These are phyloP conservation scores for Coelastrella sp. DNA, from an alignment of 139 green algal species.

Conservation along the genomic window DNA sequence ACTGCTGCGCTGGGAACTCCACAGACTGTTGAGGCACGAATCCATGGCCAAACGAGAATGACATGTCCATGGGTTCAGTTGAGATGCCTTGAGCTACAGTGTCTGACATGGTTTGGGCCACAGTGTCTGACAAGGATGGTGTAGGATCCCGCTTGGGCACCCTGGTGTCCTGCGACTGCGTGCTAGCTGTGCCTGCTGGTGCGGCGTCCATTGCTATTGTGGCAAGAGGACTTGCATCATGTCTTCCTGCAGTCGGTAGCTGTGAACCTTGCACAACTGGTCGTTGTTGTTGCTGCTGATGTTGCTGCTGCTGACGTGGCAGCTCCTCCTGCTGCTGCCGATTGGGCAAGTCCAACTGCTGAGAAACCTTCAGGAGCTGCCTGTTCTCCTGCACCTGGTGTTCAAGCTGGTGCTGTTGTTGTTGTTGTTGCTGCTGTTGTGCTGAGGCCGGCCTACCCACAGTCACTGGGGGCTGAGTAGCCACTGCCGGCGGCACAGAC, in stretches of 20 bases:
- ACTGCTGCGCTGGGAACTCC: too few species aligned
- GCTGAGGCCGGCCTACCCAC: background rate
- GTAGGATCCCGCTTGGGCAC: background rate
- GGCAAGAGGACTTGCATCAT: background rate
- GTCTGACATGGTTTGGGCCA: background rate
- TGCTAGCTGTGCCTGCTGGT: background rate
- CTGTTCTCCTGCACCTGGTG: too few species aligned
- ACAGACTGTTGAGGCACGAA: background rate
- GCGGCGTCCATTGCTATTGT: background rate
- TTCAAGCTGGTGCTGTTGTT: constrained; percentile 24
- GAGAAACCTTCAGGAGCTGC: too few species aligned
- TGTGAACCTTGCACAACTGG: too few species aligned
- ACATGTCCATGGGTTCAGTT: background rate
- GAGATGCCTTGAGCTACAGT: background rate
- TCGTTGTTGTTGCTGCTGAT: too few species aligned
- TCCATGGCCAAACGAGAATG: background rate
- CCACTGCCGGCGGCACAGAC: background rate
- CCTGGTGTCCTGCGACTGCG: background rate
- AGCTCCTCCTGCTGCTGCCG: too few species aligned
- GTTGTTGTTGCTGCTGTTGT: background rate
- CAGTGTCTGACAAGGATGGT: too few species aligned
- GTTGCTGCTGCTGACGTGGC: too few species aligned
- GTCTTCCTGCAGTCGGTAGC: too few species aligned
- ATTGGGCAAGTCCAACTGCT: too few species aligned
- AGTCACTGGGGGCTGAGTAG: background rate